Percentiles rank a stretch among this genome's conserved stretches.
phyloP scores from a whole-genome alignment of 106 monocot species.

The Platanthera zijinensis region DNA sequence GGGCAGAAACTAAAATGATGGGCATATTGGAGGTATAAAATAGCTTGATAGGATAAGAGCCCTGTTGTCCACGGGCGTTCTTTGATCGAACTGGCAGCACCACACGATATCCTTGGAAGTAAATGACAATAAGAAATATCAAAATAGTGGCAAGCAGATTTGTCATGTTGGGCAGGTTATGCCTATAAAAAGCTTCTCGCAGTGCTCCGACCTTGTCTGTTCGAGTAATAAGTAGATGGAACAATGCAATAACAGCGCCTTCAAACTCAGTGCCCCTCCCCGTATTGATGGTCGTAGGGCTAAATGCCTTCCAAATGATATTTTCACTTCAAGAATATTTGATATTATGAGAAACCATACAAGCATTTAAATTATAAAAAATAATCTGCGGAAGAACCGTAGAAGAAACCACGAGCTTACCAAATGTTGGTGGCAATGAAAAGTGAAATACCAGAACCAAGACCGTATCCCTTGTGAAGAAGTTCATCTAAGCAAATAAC shows the following conservation, averaged over 20 bases:
- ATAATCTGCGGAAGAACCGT: background rate
- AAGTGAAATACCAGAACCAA: too few species aligned
- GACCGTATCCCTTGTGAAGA: too few species aligned
- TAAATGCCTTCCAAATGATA: constrained; percentile 36
- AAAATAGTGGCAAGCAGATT: constrained; percentile 38
- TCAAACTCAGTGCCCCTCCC: constrained; percentile 45
- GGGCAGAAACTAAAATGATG: constrained; percentile 38
- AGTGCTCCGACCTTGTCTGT: constrained; percentile 39
- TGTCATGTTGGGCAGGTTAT: constrained; percentile 44
- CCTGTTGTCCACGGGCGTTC: constrained; percentile 41
- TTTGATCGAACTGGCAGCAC: constrained; percentile 45
- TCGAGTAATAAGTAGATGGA: constrained; percentile 40
- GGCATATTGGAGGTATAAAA: constrained; percentile 50
- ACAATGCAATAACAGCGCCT: constrained; percentile 45
- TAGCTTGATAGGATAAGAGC: constrained; percentile 41
- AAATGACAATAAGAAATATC: constrained; percentile 39
- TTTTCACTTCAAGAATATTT: constrained; percentile 23
- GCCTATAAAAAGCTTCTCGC: constrained; percentile 37
- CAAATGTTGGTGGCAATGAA: too few species aligned
- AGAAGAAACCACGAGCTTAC: background rate
- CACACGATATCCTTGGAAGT: constrained; percentile 43
- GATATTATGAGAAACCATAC: background rate
- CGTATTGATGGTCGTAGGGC: constrained; percentile 40
- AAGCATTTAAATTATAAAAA: background rate
- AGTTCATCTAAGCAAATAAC: constrained; percentile 22